A percentile compares a stretch with the other conserved stretches of the same genome.
Evolutionary conservation across 345 rosid species (phyloP).

Genomic region (Aethionema arabicum): DNA sequence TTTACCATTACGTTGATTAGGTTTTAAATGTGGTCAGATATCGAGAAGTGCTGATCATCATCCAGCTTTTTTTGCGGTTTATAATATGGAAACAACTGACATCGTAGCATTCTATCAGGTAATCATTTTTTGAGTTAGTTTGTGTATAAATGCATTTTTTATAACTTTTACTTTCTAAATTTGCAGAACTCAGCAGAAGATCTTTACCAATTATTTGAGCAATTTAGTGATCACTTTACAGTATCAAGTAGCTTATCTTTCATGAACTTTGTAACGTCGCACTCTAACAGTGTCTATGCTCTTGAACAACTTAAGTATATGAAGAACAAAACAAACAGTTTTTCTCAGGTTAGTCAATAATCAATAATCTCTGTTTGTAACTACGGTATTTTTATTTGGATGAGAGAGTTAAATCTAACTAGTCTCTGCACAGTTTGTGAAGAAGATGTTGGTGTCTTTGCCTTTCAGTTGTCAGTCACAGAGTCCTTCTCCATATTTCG

Average conservation of each 20-base stretch:
- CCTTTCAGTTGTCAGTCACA: constrained; percentile 87
- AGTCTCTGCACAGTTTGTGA: constrained; percentile 56
- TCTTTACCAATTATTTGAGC: constrained; percentile 80
- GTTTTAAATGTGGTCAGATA: constrained; percentile 41
- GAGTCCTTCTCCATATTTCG: constrained; percentile 98
- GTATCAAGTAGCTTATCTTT: constrained; percentile 59
- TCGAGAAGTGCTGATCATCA: constrained; percentile 69
- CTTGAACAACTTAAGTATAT: constrained; percentile 68
- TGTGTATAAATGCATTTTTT: not conserved
- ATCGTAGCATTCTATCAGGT: constrained; percentile 96
- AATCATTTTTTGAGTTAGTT: not conserved
- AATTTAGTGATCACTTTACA: constrained; percentile 75
- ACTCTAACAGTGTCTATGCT: constrained; percentile 74
- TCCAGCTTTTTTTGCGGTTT: constrained; percentile 88
- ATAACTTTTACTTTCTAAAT: constrained; percentile 12
- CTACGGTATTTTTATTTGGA: not conserved
- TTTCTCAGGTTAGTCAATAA: constrained; percentile 51
- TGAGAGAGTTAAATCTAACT: not conserved
- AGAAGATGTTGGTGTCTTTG: constrained; percentile 79
- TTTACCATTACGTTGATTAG: not conserved
- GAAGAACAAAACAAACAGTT: constrained; percentile 61
- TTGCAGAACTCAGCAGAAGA: constrained; percentile 87
- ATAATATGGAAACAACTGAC: constrained; percentile 97
- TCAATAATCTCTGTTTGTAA: not conserved
- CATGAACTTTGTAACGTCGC: constrained; percentile 84